These are phyloP conservation scores for Chamaecyparis obtusa DNA, from an alignment of 75 land plant species.

Conservation along the genomic window DNA sequence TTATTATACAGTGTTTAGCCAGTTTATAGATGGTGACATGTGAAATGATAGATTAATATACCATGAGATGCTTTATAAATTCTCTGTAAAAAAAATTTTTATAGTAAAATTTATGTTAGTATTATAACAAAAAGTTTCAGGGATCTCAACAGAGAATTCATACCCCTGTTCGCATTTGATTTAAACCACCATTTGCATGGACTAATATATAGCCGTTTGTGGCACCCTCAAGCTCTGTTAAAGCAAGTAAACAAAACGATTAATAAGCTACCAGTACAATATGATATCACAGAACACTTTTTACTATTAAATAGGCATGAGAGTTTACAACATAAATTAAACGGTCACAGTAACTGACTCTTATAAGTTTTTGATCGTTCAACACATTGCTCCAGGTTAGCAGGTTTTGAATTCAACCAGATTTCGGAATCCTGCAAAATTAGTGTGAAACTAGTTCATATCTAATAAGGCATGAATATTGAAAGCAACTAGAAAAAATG, in stretches of 20 bases:
- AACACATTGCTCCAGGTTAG: conserved; percentile 51
- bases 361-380: conserved; percentile 29
- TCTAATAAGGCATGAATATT: not conserved
- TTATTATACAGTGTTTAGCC: not conserved
- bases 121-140: not conserved
- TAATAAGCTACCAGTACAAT: not conserved
- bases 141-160: conserved; percentile 3
- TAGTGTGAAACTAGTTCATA: not conserved
- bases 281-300: conserved; percentile 18
- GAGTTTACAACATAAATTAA: not conserved
- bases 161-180: conserved; percentile 96
- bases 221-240: conserved; percentile 25
- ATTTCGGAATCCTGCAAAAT: conserved; percentile 41
- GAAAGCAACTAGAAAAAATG: not conserved
- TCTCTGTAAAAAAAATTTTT: not conserved
- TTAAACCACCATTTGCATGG: conserved; percentile 92
- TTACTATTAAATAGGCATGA: conserved; percentile 19
- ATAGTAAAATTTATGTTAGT: not conserved
- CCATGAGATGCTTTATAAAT: not conserved
- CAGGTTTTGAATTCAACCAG: conserved; percentile 63
- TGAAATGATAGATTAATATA: not conserved
- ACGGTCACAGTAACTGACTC: conserved; percentile 20
- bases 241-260: not conserved
- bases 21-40: not conserved
- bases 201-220: conserved; percentile 78